These are phyloP conservation scores for Escovopsis weberi DNA, from an alignment of 2,329 filamentous ascomycete genomes.

Conservation along the genomic window DNA sequence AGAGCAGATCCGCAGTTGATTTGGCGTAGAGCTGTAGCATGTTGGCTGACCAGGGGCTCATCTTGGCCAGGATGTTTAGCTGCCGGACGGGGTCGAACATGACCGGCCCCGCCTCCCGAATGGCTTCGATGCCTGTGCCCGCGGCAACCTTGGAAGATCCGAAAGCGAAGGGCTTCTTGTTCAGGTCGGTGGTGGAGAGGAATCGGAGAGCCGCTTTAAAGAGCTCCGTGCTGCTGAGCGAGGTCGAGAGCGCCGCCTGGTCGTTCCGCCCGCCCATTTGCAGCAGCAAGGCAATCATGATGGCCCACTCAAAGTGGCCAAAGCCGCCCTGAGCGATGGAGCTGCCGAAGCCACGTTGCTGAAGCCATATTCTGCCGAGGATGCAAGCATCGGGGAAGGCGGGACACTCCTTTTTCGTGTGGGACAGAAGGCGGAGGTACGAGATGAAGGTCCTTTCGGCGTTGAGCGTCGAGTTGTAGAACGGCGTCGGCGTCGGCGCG, in stretches of 20 bases:
- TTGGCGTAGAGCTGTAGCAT: constrained; percentile 61
- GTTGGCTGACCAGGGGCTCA: constrained; percentile 71
- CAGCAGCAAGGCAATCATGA: constrained; percentile 66
- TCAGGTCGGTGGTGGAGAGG: constrained; percentile 58
- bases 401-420: constrained; percentile 52
- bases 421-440: constrained; percentile 63
- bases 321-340: constrained; percentile 66
- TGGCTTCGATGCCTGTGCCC: constrained; percentile 13
- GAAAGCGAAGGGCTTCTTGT: constrained; percentile 47
- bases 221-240: constrained; percentile 80
- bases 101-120: constrained; percentile 42
- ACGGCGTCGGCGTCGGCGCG: constrained; percentile 45
- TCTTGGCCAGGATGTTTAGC: constrained; percentile 80
- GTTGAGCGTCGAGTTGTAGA: constrained; percentile 78
- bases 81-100: constrained; percentile 63
- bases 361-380: constrained; percentile 76
- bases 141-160: constrained; percentile 17
- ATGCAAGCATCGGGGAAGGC: constrained; percentile 74
- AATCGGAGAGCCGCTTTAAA: constrained; percentile 94
- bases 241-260: constrained; percentile 56
- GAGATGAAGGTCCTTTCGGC: constrained; percentile 59
- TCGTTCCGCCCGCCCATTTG: constrained; percentile 62
- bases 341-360: constrained; percentile 68
- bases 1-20: constrained; percentile 59
- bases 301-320: constrained; percentile 81